These are phyloP conservation scores for Russula sp. DNA, from an alignment of 768 basidiomycete species.

Conservation along the genomic window DNA sequence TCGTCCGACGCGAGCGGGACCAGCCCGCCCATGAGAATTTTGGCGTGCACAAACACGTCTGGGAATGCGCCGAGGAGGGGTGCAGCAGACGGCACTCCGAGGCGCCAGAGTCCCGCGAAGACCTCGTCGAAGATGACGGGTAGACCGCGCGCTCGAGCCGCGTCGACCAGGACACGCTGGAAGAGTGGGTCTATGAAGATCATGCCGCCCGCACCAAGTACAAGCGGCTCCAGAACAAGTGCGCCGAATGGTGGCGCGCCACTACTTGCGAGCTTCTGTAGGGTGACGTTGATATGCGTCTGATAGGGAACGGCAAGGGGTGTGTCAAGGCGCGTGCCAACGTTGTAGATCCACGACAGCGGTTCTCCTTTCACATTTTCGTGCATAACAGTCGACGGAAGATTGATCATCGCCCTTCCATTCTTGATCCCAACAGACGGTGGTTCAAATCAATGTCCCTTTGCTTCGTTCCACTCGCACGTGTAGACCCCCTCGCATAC, in stretches of 20 bases:
- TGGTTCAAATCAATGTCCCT: constrained; percentile 92
- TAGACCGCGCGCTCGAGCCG: constrained; percentile 68
- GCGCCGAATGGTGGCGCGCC: constrained; percentile 52
- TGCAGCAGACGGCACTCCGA: constrained; percentile 62
- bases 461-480: constrained; percentile 92
- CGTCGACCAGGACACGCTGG: constrained; percentile 81
- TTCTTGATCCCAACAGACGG: constrained; percentile 68
- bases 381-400: constrained; percentile 44
- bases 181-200: constrained; percentile 95
- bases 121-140: constrained; percentile 97
- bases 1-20: constrained; percentile 77
- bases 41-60: constrained; percentile 89
- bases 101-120: constrained; percentile 86
- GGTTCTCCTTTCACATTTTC: constrained; percentile 36
- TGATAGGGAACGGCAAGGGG: constrained; percentile 64
- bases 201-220: constrained; percentile 97
- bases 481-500: constrained; percentile 89
- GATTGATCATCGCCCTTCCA: constrained; percentile 47
- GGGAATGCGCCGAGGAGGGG: constrained; percentile 68
- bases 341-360: constrained; percentile 62
- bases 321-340: constrained; percentile 52
- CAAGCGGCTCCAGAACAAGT: constrained; percentile 83
- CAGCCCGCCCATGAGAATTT: constrained; percentile 89
- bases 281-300: constrained; percentile 45
- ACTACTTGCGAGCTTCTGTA: constrained; percentile 41